phyloP scores from a whole-genome alignment of 495 filamentous ascomycete species.

The Penicillium waksmanii region DNA sequence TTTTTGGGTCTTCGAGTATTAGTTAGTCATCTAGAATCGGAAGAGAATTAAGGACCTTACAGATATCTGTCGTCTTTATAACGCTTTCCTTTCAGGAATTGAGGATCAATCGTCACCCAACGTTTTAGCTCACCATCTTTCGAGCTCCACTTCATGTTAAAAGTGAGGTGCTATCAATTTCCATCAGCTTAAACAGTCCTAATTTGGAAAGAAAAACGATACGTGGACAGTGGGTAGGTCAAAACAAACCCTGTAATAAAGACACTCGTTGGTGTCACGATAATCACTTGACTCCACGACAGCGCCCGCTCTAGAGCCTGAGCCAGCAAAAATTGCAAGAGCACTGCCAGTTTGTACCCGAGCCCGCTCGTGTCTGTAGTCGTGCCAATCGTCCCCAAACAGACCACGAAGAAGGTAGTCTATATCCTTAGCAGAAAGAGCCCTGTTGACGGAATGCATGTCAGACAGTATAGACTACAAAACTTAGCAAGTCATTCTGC shows the following conservation, averaged over 20 bases:
- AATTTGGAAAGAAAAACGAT: background rate
- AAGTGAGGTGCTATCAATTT: conserved; percentile 19
- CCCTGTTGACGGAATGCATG: too few relatives aligned
- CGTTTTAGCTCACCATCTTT: conserved; percentile 13
- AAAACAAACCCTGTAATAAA: conserved; percentile 30
- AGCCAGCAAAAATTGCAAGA: conserved; percentile 27
- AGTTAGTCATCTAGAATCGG: conserved; percentile 3
- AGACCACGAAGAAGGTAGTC: conserved; percentile 23
- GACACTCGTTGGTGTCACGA: conserved; percentile 22
- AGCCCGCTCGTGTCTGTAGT: conserved; percentile 28
- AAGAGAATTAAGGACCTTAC: conserved; percentile 16
- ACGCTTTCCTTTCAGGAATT: conserved; percentile 28
- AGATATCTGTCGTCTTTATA: conserved; percentile 15
- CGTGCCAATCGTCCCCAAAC: conserved; percentile 22
- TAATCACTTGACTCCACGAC: conserved; percentile 30
- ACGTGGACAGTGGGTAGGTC: background rate
- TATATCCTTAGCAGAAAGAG: conserved; percentile 26
- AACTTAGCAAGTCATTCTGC: too few relatives aligned
- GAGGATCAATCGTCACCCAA: conserved; percentile 27
- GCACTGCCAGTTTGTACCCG: conserved; percentile 23
- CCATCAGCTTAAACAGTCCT: conserved; percentile 5
- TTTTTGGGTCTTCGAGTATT: conserved; percentile 19
- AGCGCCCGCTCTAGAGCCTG: conserved; percentile 23
- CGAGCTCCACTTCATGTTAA: conserved; percentile 22
- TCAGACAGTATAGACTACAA: too few relatives aligned